Evolutionary conservation across 106 monocot genomes (phyloP), one percentile per base, ranked within the genome.

Genomic region (Posidonia australis): DNA sequence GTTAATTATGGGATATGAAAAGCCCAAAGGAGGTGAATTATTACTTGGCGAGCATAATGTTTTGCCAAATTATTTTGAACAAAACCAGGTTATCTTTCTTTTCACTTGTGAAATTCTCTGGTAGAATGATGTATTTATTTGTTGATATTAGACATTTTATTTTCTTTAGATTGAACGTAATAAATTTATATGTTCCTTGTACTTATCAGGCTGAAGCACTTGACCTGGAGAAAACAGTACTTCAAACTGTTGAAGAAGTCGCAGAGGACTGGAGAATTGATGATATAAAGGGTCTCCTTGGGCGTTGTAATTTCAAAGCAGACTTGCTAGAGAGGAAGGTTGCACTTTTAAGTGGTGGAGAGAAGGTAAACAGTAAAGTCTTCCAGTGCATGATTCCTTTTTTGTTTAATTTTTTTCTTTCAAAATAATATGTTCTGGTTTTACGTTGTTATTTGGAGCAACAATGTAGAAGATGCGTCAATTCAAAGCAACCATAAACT

Each of bases 241-340:
- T 98, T 20, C 57, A 87, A 25, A 98, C 90, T 48, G 91, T 98
- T 36, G 84, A 82, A 80, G 96, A 87, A 66, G 83, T 77, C 76
- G 90, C 96, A 54, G 91, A 87, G 47, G 83, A 98, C 48, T 98
- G 96, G 96, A 87, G 79, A 55, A 80, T 87, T 65, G 96, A 98
- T 77, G 90, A 98, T 57, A 98, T 98, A 60, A 98, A 98, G 77
- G 96, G 96, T 30, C 96, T 98, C 57, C 89, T 98, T 44, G 96
- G 96, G 13, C 84, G 96, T 27, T 91, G 82, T 22, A 98, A 98
- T 59, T 98, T 98, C 64, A 98, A 91, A 79, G 80, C 87, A 24
- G 79, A 91, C 69, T 87, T 98, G 90, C 84, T 98, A 58, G 87
- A 91, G 31, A 86, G 96, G 68, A 98, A 98, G 75, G 96, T 98